Conservation (phyloP, 371 early-diverging fungal genomes). For the Syncephalastrum monosporum region DNA sequence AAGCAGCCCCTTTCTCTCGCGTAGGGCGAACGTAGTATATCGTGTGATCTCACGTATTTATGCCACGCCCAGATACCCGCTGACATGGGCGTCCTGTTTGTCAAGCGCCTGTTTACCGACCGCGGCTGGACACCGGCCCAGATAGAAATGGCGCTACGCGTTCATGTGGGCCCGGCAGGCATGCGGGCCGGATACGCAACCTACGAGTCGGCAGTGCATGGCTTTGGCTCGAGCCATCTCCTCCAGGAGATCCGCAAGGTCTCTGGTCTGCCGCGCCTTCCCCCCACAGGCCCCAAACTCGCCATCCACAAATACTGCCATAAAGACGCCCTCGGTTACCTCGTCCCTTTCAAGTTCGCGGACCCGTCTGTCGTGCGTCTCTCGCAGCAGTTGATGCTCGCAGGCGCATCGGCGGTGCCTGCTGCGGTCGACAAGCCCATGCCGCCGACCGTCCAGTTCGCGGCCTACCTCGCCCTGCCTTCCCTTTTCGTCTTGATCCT, state of each 20-base stretch:
- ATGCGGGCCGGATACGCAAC: conserved; percentile 58
- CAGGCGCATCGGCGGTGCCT: conserved; percentile 11
- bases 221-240: conserved; percentile 50
- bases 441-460: conserved; percentile 59
- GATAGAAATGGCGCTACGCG: conserved; percentile 64
- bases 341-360: conserved; percentile 59
- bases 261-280: conserved; percentile 46
- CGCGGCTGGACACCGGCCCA: conserved; percentile 48
- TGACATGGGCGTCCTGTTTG: conserved; percentile 61
- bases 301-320: conserved; percentile 45
- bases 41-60: not conserved
- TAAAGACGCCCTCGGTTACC: conserved; percentile 49
- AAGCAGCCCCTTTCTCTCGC: conserved; percentile 12
- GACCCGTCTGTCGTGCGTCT: conserved; percentile 61
- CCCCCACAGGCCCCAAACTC: conserved; percentile 42
- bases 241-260: conserved; percentile 56
- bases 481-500: conserved; percentile 45
- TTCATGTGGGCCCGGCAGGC: conserved; percentile 54
- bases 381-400: conserved; percentile 50
- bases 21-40: too few relatives aligned
- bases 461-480: conserved; percentile 58
- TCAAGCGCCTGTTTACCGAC: conserved; percentile 46
- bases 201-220: conserved; percentile 63
- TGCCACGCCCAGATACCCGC: conserved; percentile 45
- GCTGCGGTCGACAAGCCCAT: conserved; percentile 19